phyloP scores from a whole-genome alignment of 495 filamentous ascomycete species.

The Xylaria bambusicola region DNA sequence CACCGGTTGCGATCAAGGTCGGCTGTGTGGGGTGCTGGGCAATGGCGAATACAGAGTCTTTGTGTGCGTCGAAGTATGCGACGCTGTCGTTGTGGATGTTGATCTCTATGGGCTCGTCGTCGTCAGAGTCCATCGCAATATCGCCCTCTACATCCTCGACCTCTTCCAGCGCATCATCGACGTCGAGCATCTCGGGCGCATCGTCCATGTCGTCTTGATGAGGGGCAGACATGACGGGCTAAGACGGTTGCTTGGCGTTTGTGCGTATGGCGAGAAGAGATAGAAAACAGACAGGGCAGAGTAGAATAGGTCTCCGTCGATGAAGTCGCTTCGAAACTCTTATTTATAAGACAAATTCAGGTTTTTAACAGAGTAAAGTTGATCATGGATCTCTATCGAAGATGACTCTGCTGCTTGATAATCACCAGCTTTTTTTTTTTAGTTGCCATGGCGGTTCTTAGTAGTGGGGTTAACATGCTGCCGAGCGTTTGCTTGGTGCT shows the following conservation, averaged over 20 bases:
- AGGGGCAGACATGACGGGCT: constrained; percentile 37
- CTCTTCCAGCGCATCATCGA: constrained; percentile 72
- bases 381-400: constrained; percentile 12
- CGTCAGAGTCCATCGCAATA: constrained; percentile 68
- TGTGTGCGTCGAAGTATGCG: constrained; percentile 88
- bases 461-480: constrained; percentile 16
- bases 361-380: no score
- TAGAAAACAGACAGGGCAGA: no score
- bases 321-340: no score
- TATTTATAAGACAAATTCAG: no score
- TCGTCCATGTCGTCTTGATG: constrained; percentile 47
- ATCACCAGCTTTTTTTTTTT: constrained; percentile 18
- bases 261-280: not conserved
- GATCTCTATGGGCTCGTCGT: constrained; percentile 71
- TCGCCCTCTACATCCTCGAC: constrained; percentile 65
- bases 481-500: not conserved
- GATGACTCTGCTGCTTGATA: constrained; percentile 16
- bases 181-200: constrained; percentile 63
- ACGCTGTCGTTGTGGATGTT: constrained; percentile 83
- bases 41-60: constrained; percentile 88
- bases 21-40: constrained; percentile 84
- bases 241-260: not conserved
- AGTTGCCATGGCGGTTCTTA: constrained; percentile 7
- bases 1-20: constrained; percentile 81
- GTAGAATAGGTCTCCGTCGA: no score